Conservation (phyloP, 2,329 filamentous ascomycete species). For the Arthrobotrys musiformis region DNA sequence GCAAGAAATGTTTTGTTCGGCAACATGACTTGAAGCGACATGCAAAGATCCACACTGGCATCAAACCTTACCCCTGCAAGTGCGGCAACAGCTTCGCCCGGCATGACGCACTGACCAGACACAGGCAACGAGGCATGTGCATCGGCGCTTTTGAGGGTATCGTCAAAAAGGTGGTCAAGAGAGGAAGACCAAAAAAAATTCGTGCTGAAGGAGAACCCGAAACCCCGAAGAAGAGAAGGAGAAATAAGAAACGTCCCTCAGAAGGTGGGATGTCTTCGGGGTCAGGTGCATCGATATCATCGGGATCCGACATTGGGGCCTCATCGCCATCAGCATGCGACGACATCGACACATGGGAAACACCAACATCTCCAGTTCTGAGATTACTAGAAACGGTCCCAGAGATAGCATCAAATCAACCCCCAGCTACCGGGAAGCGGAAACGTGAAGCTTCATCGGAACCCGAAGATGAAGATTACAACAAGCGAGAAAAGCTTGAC, state of each 20-base stretch:
- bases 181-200: constrained; percentile 64
- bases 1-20: constrained; percentile 93
- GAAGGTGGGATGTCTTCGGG: constrained; percentile 40
- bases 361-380: constrained; percentile 34
- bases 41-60: constrained; percentile 94
- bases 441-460: constrained; percentile 45
- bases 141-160: constrained; percentile 90
- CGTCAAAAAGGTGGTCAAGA: constrained; percentile 74
- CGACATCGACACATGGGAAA: constrained; percentile 48
- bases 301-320: constrained; percentile 46
- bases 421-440: constrained; percentile 28
- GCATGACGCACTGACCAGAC: constrained; percentile 92
- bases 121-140: constrained; percentile 96
- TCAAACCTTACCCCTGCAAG: constrained; percentile 93
- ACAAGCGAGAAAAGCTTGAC: constrained; percentile 31
- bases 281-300: constrained; percentile 51
- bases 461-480: constrained; percentile 22
- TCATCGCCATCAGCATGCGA: constrained; percentile 50
- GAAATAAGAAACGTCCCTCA: constrained; percentile 40
- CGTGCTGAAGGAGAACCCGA: constrained; percentile 49
- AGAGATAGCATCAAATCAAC: constrained; percentile 36
- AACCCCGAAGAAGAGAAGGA: constrained; percentile 43
- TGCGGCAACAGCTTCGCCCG: constrained; percentile 95
- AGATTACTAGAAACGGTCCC: constrained; percentile 44
- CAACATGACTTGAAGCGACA: constrained; percentile 98